Evolutionary conservation across 2,329 filamentous ascomycete genomes (phyloP).

Genomic region (Aplosporella prunicola): DNA sequence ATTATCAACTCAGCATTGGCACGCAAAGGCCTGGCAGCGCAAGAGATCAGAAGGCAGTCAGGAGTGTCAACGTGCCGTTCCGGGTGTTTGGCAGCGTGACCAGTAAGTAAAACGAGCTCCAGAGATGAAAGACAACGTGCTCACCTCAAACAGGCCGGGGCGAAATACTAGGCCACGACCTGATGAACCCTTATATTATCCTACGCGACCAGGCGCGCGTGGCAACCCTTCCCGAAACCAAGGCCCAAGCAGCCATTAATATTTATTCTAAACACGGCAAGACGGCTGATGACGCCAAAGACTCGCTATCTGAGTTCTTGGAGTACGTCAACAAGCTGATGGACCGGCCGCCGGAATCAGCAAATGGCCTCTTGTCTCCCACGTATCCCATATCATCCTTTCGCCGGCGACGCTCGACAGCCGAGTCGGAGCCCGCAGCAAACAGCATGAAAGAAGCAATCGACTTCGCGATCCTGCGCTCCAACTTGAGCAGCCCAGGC

Average conservation of each 20-base stretch:
- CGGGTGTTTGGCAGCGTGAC: constrained; percentile 90
- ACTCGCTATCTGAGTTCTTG: constrained; percentile 28
- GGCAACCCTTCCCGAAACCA: constrained; percentile 30
- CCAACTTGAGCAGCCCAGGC: constrained; percentile 40
- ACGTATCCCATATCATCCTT: constrained; percentile 45
- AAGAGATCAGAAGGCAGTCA: constrained; percentile 69
- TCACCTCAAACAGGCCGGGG: constrained; percentile 49
- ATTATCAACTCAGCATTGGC: constrained; percentile 82
- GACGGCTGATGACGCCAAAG: constrained; percentile 11
- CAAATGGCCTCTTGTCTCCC: constrained; percentile 57
- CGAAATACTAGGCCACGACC: constrained; percentile 82
- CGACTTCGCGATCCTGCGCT: constrained; percentile 75
- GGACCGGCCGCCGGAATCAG: constrained; percentile 21
- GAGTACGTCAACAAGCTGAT: constrained; percentile 40
- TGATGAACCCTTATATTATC: constrained; percentile 89
- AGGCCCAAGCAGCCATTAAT: constrained; percentile 17
- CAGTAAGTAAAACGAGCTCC: constrained; percentile 31
- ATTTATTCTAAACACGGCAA: constrained; percentile 31
- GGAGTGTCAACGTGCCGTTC: constrained; percentile 87
- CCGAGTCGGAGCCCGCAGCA: constrained; percentile 36
- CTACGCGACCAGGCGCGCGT: constrained; percentile 68
- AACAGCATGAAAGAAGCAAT: constrained; percentile 73
- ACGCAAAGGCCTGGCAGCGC: constrained; percentile 75
- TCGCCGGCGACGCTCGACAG: constrained; percentile 40
- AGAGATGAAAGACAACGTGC: constrained; percentile 7